A percentile compares a stretch with the other conserved stretches of the same genome.
Conservation (phyloP, 2,329 filamentous ascomycete species). For the Alternaria brassicae region DNA sequence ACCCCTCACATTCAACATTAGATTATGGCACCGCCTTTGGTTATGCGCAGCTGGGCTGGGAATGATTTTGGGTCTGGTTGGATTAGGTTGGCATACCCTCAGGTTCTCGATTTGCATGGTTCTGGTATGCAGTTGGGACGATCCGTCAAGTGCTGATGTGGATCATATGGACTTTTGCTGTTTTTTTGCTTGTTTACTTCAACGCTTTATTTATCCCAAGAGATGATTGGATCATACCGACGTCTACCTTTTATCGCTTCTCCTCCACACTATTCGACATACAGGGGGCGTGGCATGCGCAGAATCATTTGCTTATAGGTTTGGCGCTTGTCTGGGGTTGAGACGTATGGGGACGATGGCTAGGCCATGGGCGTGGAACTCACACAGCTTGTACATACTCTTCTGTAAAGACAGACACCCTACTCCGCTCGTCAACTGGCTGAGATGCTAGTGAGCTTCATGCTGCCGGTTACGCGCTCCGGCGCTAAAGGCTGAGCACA, state of each 20-base stretch:
- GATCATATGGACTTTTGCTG: slow-evolving; percentile 33
- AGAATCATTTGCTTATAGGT: not conserved
- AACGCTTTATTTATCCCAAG: slow-evolving; percentile 4
- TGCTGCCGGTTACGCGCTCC: not conserved
- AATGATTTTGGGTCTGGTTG: slow-evolving; percentile 12
- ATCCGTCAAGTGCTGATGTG: slow-evolving; percentile 53
- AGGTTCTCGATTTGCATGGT: slow-evolving; percentile 22
- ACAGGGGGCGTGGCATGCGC: not conserved
- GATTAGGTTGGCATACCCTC: slow-evolving; percentile 34
- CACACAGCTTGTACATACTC: not conserved
- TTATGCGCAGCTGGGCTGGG: slow-evolving; percentile 7
- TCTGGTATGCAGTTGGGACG: slow-evolving; percentile 36
- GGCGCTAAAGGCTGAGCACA: not conserved
- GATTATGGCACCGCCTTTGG: slow-evolving; percentile 3
- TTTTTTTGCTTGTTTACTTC: not conserved
- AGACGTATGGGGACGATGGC: not conserved
- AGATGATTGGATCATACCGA: not conserved
- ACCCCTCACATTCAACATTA: slow-evolving; percentile 13
- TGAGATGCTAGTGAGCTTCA: slow-evolving; percentile 1
- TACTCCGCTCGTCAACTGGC: slow-evolving; percentile 1
- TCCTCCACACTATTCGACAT: not conserved
- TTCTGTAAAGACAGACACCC: slow-evolving; percentile 1
- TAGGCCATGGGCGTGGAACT: not conserved
- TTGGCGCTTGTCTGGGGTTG: slow-evolving; percentile 1
- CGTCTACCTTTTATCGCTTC: not conserved